Conservation (phyloP, 1,139 yeast genomes). For the Debaryomycetaceae sp. region DNA sequence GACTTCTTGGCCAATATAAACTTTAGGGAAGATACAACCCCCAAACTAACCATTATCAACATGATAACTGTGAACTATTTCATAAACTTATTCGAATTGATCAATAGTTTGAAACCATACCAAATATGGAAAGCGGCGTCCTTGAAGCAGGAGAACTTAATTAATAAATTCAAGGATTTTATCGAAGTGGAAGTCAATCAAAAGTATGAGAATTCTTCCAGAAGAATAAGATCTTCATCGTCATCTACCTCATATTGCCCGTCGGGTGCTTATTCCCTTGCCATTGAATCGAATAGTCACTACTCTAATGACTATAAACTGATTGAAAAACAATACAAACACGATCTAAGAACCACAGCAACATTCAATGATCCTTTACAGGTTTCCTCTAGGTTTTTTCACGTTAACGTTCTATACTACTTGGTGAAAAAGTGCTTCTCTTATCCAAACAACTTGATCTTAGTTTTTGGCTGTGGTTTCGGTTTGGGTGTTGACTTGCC, state of each 20-base stretch:
- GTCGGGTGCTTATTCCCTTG: neutral
- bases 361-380: constrained; percentile 33
- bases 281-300: neutral
- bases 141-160: constrained; percentile 21
- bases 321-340: constrained; percentile 30
- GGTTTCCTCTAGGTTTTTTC: constrained; percentile 23
- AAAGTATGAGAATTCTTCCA: constrained; percentile 1
- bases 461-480: constrained; percentile 29
- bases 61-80: constrained; percentile 42
- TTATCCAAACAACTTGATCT: constrained; percentile 16
- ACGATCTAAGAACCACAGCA: constrained; percentile 26
- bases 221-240: neutral
- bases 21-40: constrained; percentile 9
- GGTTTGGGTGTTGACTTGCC: constrained; percentile 38
- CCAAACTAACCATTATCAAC: constrained; percentile 38
- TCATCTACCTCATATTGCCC: neutral
- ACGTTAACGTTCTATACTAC: constrained; percentile 14
- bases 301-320: constrained; percentile 21
- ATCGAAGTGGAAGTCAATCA: constrained; percentile 22
- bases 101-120: constrained; percentile 30
- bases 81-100: constrained; percentile 35
- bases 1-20: constrained; percentile 17
- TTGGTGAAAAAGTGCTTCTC: constrained; percentile 12
- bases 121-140: constrained; percentile 43
- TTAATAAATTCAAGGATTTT: constrained; percentile 23